phyloP scores from a whole-genome alignment of 139 green algal species.

The Chlamydomonas sp. region DNA sequence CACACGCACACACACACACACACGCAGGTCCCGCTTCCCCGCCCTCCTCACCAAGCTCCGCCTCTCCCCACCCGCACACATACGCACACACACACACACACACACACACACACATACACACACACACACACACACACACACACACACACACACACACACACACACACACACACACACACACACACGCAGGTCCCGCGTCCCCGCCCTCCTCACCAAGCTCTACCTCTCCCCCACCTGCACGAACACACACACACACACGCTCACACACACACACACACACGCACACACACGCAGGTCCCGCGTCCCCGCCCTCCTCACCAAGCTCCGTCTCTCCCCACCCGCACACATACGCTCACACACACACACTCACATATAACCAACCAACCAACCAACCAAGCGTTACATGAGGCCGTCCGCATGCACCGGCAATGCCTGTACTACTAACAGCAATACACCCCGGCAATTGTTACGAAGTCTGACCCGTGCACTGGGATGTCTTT shows the following conservation, averaged over 20 bases:
- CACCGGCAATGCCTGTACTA: no score
- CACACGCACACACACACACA: neutral
- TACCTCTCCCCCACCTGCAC: constrained; percentile 57
- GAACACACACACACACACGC: neutral
- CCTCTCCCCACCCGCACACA: constrained; percentile 68
- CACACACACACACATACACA: neutral
- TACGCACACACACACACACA: constrained; percentile 38
- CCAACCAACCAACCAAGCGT: no score
- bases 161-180: neutral
- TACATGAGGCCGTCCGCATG: no score
- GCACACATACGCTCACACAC: no score
- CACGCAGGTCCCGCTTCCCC: constrained; percentile 51
- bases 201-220: constrained; percentile 63
- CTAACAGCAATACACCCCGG: no score
- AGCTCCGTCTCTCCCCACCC: no score
- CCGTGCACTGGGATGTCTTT: no score
- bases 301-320: no score
- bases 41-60: constrained; percentile 66
- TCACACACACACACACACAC: neutral
- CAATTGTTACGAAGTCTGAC: no score
- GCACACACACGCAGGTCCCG: no score
- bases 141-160: neutral
- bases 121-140: no score
- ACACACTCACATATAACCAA: no score
- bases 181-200: constrained; percentile 48